These are phyloP conservation scores for Orbilia blumenaviensis DNA, from an alignment of 2,329 filamentous ascomycete genomes.

Conservation along the genomic window DNA sequence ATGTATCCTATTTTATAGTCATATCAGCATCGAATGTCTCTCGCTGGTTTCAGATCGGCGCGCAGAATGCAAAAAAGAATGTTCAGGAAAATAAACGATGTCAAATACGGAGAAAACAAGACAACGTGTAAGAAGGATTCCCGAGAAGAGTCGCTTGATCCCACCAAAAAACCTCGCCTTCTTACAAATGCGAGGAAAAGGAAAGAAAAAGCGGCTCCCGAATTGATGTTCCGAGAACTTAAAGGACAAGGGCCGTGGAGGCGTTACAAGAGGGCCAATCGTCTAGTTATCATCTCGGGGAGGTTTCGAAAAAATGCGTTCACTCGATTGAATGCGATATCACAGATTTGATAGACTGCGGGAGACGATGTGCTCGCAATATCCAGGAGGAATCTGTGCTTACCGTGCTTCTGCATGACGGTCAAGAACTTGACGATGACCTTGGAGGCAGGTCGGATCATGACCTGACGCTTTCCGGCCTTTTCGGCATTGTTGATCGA, in stretches of 20 bases:
- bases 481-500: conserved; percentile 99
- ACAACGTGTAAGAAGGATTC: conserved; percentile 86
- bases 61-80: conserved; percentile 67
- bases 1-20: conserved; percentile 78
- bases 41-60: not conserved
- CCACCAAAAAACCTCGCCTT: conserved; percentile 63
- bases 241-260: conserved; percentile 97
- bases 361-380: conserved; percentile 23
- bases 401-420: conserved; percentile 99
- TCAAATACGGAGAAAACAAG: conserved; percentile 62
- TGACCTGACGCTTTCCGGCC: conserved; percentile 97
- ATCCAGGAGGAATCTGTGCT: conserved; percentile 62
- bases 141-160: conserved; percentile 64
- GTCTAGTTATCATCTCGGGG: conserved; percentile 99
- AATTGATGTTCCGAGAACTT: conserved; percentile 97
- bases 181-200: conserved; percentile 54
- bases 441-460: conserved; percentile 98
- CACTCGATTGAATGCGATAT: conserved; percentile 36
- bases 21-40: conserved; percentile 21
- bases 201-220: conserved; percentile 56
- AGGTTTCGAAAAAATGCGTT: not conserved
- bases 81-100: conserved; percentile 94
- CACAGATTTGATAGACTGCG: conserved; percentile 6
- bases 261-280: conserved; percentile 75
- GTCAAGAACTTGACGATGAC: conserved; percentile 99